Percentiles rank a stretch among this genome's conserved stretches.
Conservation (phyloP, 2,329 filamentous ascomycete species). For the Fusarium hostae region DNA sequence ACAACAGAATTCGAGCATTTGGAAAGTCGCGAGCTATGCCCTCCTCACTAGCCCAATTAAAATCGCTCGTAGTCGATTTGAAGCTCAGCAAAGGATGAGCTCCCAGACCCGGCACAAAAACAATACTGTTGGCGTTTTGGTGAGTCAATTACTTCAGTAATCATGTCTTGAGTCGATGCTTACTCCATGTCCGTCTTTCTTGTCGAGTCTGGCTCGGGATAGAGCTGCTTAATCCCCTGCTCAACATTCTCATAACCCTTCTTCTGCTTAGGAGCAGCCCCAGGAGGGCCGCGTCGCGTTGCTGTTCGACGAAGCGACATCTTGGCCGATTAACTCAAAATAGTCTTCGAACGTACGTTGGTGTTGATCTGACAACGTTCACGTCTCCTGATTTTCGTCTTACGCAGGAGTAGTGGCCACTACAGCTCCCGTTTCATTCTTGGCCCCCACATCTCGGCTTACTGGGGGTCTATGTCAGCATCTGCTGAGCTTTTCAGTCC, state of each 20-base stretch:
- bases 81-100: slow-evolving; percentile 55
- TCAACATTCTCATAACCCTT: slow-evolving; percentile 52
- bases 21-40: slow-evolving; percentile 53
- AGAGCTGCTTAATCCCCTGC: slow-evolving; percentile 54
- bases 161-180: not conserved
- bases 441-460: slow-evolving; percentile 13
- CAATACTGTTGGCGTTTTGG: slow-evolving; percentile 45
- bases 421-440: slow-evolving; percentile 5
- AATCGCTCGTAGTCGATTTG: slow-evolving; percentile 50
- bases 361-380: not conserved
- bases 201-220: slow-evolving; percentile 45
- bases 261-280: slow-evolving; percentile 38
- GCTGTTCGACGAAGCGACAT: slow-evolving; percentile 29
- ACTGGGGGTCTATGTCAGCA: not conserved
- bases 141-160: not conserved
- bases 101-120: slow-evolving; percentile 55
- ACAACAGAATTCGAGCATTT: slow-evolving; percentile 53
- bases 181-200: slow-evolving; percentile 51
- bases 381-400: not conserved
- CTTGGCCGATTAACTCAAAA: not conserved
- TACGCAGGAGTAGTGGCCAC: not conserved
- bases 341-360: not conserved
- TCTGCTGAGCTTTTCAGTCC: not conserved
- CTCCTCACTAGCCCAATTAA: slow-evolving; percentile 54
- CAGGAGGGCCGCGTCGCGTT: slow-evolving; percentile 39